These are phyloP conservation scores for Phlebiopsis flavidoalba DNA, from an alignment of 768 basidiomycete species.

Conservation along the genomic window DNA sequence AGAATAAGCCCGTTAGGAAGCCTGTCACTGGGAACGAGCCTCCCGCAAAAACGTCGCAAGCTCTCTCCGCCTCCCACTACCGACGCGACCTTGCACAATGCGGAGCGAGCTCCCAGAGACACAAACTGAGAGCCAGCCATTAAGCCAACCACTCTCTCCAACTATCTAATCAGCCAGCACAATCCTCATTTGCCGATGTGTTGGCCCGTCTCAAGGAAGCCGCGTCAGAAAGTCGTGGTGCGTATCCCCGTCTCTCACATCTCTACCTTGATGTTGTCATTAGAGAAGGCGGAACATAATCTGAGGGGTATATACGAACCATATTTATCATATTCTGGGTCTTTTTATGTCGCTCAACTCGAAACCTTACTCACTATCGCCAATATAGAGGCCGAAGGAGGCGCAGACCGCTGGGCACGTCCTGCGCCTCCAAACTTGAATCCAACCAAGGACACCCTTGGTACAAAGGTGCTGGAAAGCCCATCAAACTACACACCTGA, in stretches of 20 bases:
- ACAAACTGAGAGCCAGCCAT: neutral
- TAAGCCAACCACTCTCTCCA: neutral
- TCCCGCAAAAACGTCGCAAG: constrained; percentile 1
- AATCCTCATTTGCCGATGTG: constrained; percentile 35
- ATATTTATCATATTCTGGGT: neutral
- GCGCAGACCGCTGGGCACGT: constrained; percentile 69
- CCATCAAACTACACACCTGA: neutral
- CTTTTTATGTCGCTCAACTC: neutral
- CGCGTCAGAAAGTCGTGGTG: constrained; percentile 21
- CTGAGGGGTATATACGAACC: neutral
- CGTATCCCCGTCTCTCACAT: constrained; percentile 7
- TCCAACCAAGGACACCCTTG: constrained; percentile 57
- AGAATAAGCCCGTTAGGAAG: neutral
- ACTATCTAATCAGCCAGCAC: neutral
- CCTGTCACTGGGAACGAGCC: neutral
- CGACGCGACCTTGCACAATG: neutral
- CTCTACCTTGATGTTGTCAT: neutral
- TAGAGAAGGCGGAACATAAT: neutral
- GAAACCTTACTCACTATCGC: neutral
- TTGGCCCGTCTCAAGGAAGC: constrained; percentile 32
- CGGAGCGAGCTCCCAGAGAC: neutral
- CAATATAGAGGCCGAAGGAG: constrained; percentile 68
- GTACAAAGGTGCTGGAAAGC: constrained; percentile 34
- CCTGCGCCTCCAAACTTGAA: constrained; percentile 53
- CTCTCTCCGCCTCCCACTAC: neutral